phyloP scores from a whole-genome alignment of 75 land plant genomes.

The Cryptomeria japonica region DNA sequence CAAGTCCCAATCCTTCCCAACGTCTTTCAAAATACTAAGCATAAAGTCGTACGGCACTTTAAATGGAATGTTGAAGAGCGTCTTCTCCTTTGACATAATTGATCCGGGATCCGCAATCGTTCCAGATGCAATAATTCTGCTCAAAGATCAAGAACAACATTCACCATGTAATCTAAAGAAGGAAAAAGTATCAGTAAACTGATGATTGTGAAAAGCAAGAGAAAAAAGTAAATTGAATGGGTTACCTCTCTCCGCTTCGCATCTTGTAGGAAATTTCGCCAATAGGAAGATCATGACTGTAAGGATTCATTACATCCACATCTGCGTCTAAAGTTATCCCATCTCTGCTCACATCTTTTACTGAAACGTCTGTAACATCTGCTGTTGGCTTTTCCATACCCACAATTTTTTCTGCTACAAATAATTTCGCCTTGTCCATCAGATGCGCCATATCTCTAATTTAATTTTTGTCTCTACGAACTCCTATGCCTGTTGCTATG shows the following conservation, averaged over 20 bases:
- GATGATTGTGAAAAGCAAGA: neutral
- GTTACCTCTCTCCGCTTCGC: conserved; percentile 62
- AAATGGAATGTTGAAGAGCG: conserved; percentile 49
- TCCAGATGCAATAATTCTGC: conserved; percentile 74
- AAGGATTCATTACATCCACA: conserved; percentile 70
- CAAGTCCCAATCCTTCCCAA: conserved; percentile 83
- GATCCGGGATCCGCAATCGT: conserved; percentile 76
- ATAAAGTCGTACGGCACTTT: conserved; percentile 64
- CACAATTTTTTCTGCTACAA: conserved; percentile 66
- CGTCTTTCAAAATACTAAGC: conserved; percentile 59
- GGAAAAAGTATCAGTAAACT: no score
- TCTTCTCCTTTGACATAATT: conserved; percentile 45
- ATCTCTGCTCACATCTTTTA: conserved; percentile 49
- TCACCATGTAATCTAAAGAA: neutral
- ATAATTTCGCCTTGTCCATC: conserved; percentile 66
- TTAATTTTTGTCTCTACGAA: neutral
- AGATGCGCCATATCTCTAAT: conserved; percentile 67
- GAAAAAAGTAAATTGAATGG: neutral
- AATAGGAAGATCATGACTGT: conserved; percentile 71
- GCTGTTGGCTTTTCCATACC: conserved; percentile 76
- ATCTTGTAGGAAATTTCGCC: conserved; percentile 72
- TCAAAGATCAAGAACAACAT: neutral
- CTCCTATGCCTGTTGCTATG: no score
- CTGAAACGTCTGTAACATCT: conserved; percentile 44
- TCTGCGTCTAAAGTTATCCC: conserved; percentile 40